Evolutionary conservation across 139 green algal species (phyloP), one percentile per base, ranked within the genome.

Genomic region (Pleodorina starrii): DNA sequence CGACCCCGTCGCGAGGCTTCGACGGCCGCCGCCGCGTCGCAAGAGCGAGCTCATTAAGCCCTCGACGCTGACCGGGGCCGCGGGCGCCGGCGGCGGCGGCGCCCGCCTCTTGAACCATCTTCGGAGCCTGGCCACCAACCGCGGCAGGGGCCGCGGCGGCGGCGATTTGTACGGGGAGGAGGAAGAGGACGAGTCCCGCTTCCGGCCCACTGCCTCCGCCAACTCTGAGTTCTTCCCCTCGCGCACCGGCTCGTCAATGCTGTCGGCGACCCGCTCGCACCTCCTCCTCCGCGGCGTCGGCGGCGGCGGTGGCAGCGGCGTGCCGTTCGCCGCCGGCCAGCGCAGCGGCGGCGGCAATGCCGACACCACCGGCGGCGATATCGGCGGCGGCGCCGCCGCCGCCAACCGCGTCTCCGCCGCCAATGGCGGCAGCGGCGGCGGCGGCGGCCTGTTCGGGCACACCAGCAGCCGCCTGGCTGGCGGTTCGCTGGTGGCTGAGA

Each of bases 161-260:
- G 74, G 72, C 42, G 32, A 1, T 35, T 4, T 42, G 6, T 9
- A 84, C 35, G 46, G 50, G 27, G 5, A 6, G 21, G 50, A 48
- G 5, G 78, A 74, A 0, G 36, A 23, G 25, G 57, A 74, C 21
- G 78, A 73, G 0, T 9, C 5, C n/a, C 27, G 5, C 2, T 35
- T 66, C 16, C 59, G 63, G 16, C 81, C 81, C 44, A 35, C 36
- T 59, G 23, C 60, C 4, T 87, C 81, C 17, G 60, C 81, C 60
- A 63, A 42, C 27, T 87, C 81, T 5, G 81, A 87, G 40, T 86
- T 63, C 80, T 76, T 76, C 59, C 12, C 59, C 27, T 60, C 59
- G 40, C 59, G 40, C 5, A 48, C 1, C 59, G 40, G 23, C 36
- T 63, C 81, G 60, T 10, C 60, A 7, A 32, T 59, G 81, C 42